A percentile compares a stretch with the other conserved stretches of the same genome.
Evolutionary conservation across 805 yeast species (phyloP).

Genomic region (Debaryomyces prosopidis): DNA sequence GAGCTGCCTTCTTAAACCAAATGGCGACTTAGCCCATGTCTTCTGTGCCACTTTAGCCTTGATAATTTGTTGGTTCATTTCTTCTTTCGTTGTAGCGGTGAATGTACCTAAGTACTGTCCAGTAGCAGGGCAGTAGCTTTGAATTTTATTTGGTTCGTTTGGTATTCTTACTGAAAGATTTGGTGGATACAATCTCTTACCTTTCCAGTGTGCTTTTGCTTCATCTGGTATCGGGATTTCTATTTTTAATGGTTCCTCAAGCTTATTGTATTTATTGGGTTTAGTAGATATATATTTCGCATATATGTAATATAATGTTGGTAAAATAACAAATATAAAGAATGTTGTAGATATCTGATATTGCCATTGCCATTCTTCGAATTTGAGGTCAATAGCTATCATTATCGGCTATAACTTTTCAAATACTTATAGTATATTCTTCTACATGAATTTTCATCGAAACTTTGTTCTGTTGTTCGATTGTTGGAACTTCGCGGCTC

Average conservation of each 20-base stretch:
- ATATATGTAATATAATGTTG: constrained; percentile 34
- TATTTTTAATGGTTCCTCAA: constrained; percentile 49
- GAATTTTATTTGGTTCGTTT: constrained; percentile 67
- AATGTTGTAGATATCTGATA: constrained; percentile 46
- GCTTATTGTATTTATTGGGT: constrained; percentile 41
- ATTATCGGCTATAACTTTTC: constrained; percentile 12
- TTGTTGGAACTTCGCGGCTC: too few species aligned
- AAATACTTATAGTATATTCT: too few species aligned
- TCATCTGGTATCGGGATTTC: constrained; percentile 66
- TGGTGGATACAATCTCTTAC: constrained; percentile 67
- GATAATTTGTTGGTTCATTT: constrained; percentile 67
- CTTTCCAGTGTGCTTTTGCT: constrained; percentile 90
- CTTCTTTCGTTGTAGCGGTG: constrained; percentile 60
- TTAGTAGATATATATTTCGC: constrained; percentile 35
- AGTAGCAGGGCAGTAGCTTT: constrained; percentile 94
- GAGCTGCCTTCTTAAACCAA: constrained; percentile 67
- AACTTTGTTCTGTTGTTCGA: too few species aligned
- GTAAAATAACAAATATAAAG: constrained; percentile 39
- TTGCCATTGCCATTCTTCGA: constrained; percentile 44
- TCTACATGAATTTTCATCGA: too few species aligned
- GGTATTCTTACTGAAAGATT: constrained; percentile 54
- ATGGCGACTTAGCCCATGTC: constrained; percentile 51
- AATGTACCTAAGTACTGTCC: constrained; percentile 83
- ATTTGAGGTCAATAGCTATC: constrained; percentile 44
- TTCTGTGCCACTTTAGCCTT: constrained; percentile 56